Evolutionary conservation across 768 basidiomycete species (phyloP).

Genomic region (Trametes cinnabarina): DNA sequence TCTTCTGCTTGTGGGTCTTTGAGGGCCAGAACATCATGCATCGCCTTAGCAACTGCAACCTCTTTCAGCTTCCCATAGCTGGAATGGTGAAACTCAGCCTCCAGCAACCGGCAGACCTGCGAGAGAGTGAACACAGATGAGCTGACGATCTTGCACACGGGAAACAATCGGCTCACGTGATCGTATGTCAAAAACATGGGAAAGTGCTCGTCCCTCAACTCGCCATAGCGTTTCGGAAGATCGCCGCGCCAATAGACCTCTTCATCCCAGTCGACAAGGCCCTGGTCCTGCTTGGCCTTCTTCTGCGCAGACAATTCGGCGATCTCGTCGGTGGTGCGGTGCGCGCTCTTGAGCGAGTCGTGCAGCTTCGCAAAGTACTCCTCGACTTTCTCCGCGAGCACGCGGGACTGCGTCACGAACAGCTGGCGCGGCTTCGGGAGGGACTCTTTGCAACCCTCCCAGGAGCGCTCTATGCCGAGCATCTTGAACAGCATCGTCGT

Average conservation of each 20-base stretch:
- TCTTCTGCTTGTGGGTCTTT: not conserved
- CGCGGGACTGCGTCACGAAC: conserved; percentile 69
- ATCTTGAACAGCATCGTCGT: conserved; percentile 79
- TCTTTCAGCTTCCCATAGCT: not conserved
- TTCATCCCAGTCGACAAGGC: conserved; percentile 41
- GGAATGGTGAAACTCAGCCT: conserved; percentile 39
- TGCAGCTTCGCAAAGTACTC: conserved; percentile 56
- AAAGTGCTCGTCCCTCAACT: conserved; percentile 58
- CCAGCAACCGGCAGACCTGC: conserved; percentile 49
- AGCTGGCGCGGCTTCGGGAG: conserved; percentile 55
- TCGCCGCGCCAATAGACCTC: conserved; percentile 37
- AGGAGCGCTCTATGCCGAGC: conserved; percentile 61
- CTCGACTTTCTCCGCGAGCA: conserved; percentile 68
- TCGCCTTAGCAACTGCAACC: not conserved
- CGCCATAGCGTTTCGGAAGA: conserved; percentile 54
- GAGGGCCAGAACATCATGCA: not conserved
- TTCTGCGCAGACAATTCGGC: conserved; percentile 19
- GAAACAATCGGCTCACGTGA: conserved; percentile 36
- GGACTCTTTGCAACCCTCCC: conserved; percentile 36
- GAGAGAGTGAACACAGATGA: not conserved
- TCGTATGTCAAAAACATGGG: conserved; percentile 71
- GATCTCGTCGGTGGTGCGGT: conserved; percentile 40
- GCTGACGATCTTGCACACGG: not conserved
- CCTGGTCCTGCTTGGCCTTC: not conserved
- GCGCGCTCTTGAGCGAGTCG: conserved; percentile 36